A percentile compares a stretch with the other conserved stretches of the same genome.
phyloP scores from a whole-genome alignment of 2,329 filamentous ascomycete genomes.

The Ambrosiella beaveri region DNA sequence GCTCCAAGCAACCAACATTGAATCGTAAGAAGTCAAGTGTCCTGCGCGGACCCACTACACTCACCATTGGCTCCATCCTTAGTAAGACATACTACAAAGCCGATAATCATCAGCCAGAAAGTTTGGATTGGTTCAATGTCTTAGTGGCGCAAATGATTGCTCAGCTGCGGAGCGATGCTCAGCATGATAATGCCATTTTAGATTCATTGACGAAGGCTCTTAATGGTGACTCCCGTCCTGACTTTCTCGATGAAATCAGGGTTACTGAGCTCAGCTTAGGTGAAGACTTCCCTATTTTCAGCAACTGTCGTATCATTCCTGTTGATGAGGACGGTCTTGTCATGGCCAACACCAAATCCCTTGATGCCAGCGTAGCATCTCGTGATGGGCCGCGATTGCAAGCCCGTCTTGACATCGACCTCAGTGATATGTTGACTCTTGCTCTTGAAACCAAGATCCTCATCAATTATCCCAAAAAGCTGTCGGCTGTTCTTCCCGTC shows the following conservation, averaged over 20 bases:
- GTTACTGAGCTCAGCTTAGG: conserved; percentile 88
- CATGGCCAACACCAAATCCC: conserved; percentile 32
- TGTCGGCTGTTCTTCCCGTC: conserved; percentile 78
- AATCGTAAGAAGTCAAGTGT: conserved; percentile 55
- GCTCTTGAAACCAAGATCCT: conserved; percentile 87
- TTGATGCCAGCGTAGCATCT: conserved; percentile 34
- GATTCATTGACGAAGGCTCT: conserved; percentile 68
- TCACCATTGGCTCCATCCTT: conserved; percentile 86
- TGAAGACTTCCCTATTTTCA: conserved; percentile 96
- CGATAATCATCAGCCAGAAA: conserved; percentile 87
- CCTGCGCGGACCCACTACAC: conserved; percentile 51
- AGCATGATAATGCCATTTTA: conserved; percentile 79
- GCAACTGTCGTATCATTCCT: conserved; percentile 89
- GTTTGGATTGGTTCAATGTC: conserved; percentile 97
- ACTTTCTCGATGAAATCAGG: conserved; percentile 83
- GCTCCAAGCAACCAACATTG: conserved; percentile 21
- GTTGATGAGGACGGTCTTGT: conserved; percentile 62
- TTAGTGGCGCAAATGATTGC: conserved; percentile 91
- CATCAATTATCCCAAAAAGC: conserved; percentile 82
- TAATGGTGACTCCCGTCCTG: conserved; percentile 72
- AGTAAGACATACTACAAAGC: conserved; percentile 97
- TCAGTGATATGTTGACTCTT: conserved; percentile 89
- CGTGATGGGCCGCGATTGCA: conserved; percentile 62
- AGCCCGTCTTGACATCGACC: conserved; percentile 89
- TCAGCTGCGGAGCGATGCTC: conserved; percentile 81